Base-by-base conservation (phyloP, 2,329 filamentous ascomycete species). In the Clonostachys rosea region DNA sequence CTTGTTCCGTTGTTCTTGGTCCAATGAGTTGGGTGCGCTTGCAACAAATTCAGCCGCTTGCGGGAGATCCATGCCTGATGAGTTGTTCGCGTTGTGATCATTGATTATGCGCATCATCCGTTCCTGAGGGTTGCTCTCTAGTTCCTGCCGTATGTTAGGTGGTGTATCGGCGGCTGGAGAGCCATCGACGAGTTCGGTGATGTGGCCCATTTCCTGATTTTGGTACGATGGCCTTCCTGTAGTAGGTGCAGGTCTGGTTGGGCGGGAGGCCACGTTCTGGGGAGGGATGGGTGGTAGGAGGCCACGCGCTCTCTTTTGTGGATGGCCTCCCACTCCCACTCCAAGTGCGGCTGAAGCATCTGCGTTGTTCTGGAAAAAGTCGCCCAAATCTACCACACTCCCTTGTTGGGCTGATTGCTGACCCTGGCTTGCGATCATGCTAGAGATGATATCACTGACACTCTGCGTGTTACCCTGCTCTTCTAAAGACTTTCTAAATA, bases 401-500 rank as follows among this genome's bases (percentile, higher is more conserved):
- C 79, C 79, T 49, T 77, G 74, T 5, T 70, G 71, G 40, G 76
- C 57, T 24, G 63, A 52, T 50, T 67, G 65, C 48, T 70, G 69
- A 36, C 65, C 73, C 57, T 78, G 74, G 35, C 66, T 73, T 34
- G 86, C 81, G 48, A 94, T 85, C 49, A 88, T 81, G 54, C 83
- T 86, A 5, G 84, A 83, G 60, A 97, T 88, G 60, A 96, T 86
- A 55, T 95, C 91, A 47, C 87, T 84, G 40, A 97, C 79, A 50
- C 89, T 92, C 59, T 89, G 83, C 2, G 81, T 76, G 16, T 81
- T 79, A 34, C 84, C 84, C 56, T 92, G 87, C 35, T 91, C 89
- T 62, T 96, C 91, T 44, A 99, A 71, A 52, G 90, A 95, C 59
- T 95, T 87, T 52, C 95, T 87, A 69, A 97, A 99, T 40, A 99